These are phyloP conservation scores for Cryphonectria carpinicola DNA, from an alignment of 2,329 filamentous ascomycete species.

Conservation along the genomic window DNA sequence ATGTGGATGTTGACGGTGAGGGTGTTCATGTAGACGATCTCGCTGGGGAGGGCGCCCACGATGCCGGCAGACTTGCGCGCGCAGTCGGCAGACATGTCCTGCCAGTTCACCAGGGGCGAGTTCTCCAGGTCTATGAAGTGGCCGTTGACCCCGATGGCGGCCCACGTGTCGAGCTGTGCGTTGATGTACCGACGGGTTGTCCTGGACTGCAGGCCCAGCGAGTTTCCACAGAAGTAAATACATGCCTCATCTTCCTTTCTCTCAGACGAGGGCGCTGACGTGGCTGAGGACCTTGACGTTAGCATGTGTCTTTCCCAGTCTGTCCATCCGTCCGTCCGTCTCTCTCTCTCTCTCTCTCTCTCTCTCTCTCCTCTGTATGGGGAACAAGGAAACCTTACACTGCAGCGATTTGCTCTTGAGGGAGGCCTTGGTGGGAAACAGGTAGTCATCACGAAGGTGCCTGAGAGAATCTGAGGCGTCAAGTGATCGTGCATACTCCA, in stretches of 20 bases:
- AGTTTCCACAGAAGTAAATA: slow-evolving; percentile 90
- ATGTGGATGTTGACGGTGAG: slow-evolving; percentile 82
- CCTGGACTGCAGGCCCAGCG: slow-evolving; percentile 80
- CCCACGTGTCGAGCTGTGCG: slow-evolving; percentile 81
- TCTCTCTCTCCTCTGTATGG: not conserved
- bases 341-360: no score
- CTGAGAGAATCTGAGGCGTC: slow-evolving; percentile 65
- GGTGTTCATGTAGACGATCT: slow-evolving; percentile 88
- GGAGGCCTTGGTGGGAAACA: slow-evolving; percentile 75
- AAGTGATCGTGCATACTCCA: slow-evolving; percentile 55
- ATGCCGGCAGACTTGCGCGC: slow-evolving; percentile 71
- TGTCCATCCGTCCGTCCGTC: no score
- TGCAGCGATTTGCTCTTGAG: slow-evolving; percentile 66
- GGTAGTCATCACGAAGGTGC: slow-evolving; percentile 70
- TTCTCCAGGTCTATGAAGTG: slow-evolving; percentile 75
- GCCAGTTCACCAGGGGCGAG: slow-evolving; percentile 71
- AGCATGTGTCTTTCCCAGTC: not conserved
- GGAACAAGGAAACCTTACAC: not conserved
- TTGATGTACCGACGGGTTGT: slow-evolving; percentile 67
- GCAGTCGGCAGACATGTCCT: slow-evolving; percentile 78
- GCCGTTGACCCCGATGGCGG: slow-evolving; percentile 79
- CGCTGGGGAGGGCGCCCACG: slow-evolving; percentile 71
- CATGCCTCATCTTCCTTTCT: slow-evolving; percentile 36
- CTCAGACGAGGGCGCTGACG: not conserved
- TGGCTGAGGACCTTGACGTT: not conserved